Conservation (phyloP, 768 basidiomycete species). For the Boletus barrowsii region DNA sequence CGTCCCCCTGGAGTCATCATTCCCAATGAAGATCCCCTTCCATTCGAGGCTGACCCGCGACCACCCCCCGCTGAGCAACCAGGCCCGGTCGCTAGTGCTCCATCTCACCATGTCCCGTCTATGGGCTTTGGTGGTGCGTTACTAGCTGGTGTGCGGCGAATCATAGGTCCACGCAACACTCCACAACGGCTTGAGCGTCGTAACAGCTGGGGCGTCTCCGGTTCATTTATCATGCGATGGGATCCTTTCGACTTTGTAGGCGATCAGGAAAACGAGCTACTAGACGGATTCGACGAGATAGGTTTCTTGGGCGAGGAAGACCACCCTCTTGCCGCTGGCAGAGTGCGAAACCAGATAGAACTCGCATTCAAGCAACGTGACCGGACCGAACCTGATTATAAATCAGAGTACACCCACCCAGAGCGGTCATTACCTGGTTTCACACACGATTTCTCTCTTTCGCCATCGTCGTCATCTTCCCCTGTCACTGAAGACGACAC, state of each 20-base stretch:
- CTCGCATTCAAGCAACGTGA: slow-evolving; percentile 22
- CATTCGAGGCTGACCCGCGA: slow-evolving; percentile 43
- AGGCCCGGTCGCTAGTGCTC: slow-evolving; percentile 38
- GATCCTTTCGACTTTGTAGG: slow-evolving; percentile 23
- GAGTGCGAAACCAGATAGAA: slow-evolving; percentile 22
- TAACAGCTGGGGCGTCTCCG: slow-evolving; percentile 23
- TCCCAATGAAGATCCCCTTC: slow-evolving; percentile 49
- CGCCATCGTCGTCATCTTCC: slow-evolving; percentile 22
- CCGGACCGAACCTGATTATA: slow-evolving; percentile 43
- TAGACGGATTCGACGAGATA: slow-evolving; percentile 18
- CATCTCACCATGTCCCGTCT: slow-evolving; percentile 54
- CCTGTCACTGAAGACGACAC: slow-evolving; percentile 41
- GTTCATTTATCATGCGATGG: slow-evolving; percentile 31
- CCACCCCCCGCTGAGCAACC: slow-evolving; percentile 23
- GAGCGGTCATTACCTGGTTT: slow-evolving; percentile 56
- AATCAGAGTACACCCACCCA: slow-evolving; percentile 64
- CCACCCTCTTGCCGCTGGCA: slow-evolving; percentile 4
- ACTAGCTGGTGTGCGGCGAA: slow-evolving; percentile 40
- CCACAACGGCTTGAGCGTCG: slow-evolving; percentile 13
- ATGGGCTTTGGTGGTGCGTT: slow-evolving; percentile 69
- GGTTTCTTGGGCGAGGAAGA: slow-evolving; percentile 17
- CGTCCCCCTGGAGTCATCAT: slow-evolving; percentile 44
- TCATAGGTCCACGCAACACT: slow-evolving; percentile 15
- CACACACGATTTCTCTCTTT: slow-evolving; percentile 59
- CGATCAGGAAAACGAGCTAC: slow-evolving; percentile 9